A percentile compares a stretch with the other conserved stretches of the same genome.
Conservation (phyloP, 768 basidiomycete genomes). For the Lentinula sp. region DNA sequence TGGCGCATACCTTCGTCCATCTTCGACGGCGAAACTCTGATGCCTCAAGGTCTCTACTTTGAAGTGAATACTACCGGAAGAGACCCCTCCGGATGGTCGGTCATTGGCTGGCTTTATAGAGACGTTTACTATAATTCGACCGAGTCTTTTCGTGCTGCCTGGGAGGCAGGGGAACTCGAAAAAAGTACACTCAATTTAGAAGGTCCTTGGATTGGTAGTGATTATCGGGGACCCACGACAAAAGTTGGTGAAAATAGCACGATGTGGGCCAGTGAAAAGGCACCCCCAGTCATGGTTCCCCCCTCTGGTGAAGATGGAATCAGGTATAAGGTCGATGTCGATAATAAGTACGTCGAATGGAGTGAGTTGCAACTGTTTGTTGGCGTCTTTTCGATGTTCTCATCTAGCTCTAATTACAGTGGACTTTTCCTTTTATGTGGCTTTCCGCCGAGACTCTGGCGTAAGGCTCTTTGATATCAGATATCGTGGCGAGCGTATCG, state of each 20-base stretch:
- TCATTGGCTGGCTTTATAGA: constrained; percentile 16
- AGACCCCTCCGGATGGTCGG: constrained; percentile 13
- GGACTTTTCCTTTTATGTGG: constrained; percentile 23
- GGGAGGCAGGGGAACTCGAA: constrained; percentile 13
- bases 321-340: not conserved
- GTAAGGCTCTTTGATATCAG: constrained; percentile 36
- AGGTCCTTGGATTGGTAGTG: constrained; percentile 14
- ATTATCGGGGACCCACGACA: constrained; percentile 8
- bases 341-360: constrained; percentile 15
- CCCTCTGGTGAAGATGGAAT: constrained; percentile 8
- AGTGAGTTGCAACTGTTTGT: not conserved
- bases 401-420: not conserved
- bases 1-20: constrained; percentile 14
- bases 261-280: constrained; percentile 7
- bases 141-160: constrained; percentile 13
- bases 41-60: constrained; percentile 18
- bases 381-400: not conserved
- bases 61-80: constrained; percentile 18
- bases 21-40: constrained; percentile 13
- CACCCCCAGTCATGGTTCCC: constrained; percentile 13
- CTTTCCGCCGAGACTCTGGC: constrained; percentile 51
- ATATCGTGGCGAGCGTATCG: constrained; percentile 34
- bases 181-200: constrained; percentile 13
- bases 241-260: not conserved
- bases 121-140: constrained; percentile 16